Base-by-base conservation (phyloP, 306 rosid species). In the Inga laurina region DNA sequence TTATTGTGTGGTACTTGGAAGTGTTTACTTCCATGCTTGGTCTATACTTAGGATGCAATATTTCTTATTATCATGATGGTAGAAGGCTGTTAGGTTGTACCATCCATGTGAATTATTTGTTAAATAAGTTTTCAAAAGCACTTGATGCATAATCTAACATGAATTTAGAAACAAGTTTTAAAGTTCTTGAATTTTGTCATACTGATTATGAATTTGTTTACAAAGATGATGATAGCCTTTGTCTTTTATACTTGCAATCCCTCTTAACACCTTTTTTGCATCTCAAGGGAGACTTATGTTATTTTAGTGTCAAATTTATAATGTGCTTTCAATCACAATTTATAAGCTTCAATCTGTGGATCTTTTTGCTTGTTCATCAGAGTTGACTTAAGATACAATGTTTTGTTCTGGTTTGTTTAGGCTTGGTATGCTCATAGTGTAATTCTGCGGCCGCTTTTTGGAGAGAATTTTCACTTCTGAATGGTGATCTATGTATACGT, bases 1-100 rank as follows among this genome's bases (percentile, higher is more conserved):
- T 83, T 79, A 22, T 80, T 79, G 75, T 76, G 76, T 44, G 21
- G 61, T 34, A 16, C 51, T 69, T 75, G 45, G 80, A 67, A 35
- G 43, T 54, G 54, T 73, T 62, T 59, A 14, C 61, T 75, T 59
- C 41, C 21, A 22, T 57, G 64, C 72, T 72, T 8, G 27, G 19
- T 24, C 76, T 22, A 10, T 72, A 72, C n/a, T 22, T 52, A 43
- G 35, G 37, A 52, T 52, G 59, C n/a, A 52, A 18, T 52, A 52
- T 6, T 16, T 52, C 15, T 52, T 52, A 52, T 52, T 52, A 18
- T 18, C 8, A 52, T 15, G n/a, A 51, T 51, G 59, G 3, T 18
- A 5, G 59, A 52, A 18, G 59, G 22, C 15, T 14, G 3, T 52
- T 18, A 18, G 22, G 59, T 8, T 52, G 59, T 52, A 52, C 10